Base-by-base conservation (phyloP, 805 yeast genomes). In the Tetrapisispora arboricola region DNA sequence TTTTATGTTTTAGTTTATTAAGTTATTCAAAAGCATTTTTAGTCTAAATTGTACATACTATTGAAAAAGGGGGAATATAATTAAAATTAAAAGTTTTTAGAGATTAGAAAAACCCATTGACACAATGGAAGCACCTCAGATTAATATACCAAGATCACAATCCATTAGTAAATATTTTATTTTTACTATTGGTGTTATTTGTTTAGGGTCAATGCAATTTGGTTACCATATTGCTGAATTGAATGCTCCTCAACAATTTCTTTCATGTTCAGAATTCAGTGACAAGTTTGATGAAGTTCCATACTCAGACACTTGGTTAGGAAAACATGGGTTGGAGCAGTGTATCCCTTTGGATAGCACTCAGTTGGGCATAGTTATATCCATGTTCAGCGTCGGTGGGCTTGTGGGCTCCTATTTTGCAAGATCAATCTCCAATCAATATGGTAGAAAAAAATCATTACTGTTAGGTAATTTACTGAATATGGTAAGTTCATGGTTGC, bases 171-270 rank as follows among this genome's bases (percentile, higher is more conserved):
- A 24, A 11, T 24, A 24, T 17, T 34, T 34, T 6, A n/a, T 38
- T 10, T 33, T 10, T 18, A 39, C 38, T 7, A 27, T 41, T 6
- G 18, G 16, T 8, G 75, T 83, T 11, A 76, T 80, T 6, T 83
- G 94, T 49, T 54, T 86, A 19, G 87, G 88, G 2, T 76, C 94
- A 2, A 66, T 88, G 11, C 96, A 87, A 60, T 92, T 81, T 60
- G 98, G 98, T 1, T 86, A 84, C 59, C 97, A 92, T 58, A 80
- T 90, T 81, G 81, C 96, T 1, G 96, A 88, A 59, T 70, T 90
- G 57, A 90, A 90, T 63, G 94, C 96, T 6, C 96, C 96, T 0
- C 83, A 82, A 43, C 71, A 73, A 12, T 73, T 75, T 25, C 67
- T 86, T 36, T 72, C 84, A 10, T 85, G 95, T 54, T 60, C 58